These are phyloP conservation scores for Papilionanthe hybrid DNA, from an alignment of 116 monocot genomes.

Conservation along the genomic window DNA sequence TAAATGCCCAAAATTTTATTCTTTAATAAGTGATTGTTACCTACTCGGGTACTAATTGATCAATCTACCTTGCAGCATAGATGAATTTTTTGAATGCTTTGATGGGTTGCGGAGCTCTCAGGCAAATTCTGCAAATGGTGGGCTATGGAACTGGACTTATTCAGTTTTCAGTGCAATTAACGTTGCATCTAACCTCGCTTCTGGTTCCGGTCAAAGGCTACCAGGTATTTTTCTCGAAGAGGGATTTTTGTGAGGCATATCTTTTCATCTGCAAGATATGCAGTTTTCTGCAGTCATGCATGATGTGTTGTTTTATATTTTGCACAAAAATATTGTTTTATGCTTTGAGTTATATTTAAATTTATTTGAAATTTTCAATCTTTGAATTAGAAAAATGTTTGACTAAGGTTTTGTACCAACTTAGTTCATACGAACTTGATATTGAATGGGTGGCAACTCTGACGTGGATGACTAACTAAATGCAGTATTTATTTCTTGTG, in stretches of 20 bases:
- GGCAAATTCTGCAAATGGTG: conserved; percentile 44
- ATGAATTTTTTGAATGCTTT: conserved; percentile 97
- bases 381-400: background rate
- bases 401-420: background rate
- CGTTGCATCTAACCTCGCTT: conserved; percentile 84
- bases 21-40: background rate
- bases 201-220: conserved; percentile 62
- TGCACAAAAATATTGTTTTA: background rate
- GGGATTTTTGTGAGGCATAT: background rate
- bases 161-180: conserved; percentile 98
- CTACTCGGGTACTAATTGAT: conserved; percentile 6
- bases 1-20: background rate
- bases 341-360: background rate
- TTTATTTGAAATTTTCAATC: background rate
- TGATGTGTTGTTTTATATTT: background rate
- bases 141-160: conserved; percentile 96
- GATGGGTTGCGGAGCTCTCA: conserved; percentile 80
- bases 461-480: background rate
- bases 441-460: background rate
- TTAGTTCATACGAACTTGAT: background rate
- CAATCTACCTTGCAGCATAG: conserved; percentile 65
- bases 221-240: conserved; percentile 32
- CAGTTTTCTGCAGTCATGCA: background rate
- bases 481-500: background rate
- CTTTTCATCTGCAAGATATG: background rate